Base-by-base conservation (phyloP, 306 rosid genomes). In the Vigna reflexopilosa region DNA sequence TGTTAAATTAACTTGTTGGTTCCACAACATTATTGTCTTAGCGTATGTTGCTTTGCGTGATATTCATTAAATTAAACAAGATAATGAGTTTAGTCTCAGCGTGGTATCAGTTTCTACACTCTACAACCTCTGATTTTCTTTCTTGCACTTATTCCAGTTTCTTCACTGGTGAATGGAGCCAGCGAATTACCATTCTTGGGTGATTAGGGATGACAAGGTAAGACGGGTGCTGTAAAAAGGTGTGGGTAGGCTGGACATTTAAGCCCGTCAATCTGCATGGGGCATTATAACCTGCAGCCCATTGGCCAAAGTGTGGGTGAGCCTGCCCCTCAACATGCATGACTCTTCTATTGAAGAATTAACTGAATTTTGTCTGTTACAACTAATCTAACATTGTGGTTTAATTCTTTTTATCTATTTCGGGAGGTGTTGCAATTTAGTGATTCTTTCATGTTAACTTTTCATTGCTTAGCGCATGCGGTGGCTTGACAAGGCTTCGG, bases 401-500 rank as follows among this genome's bases (percentile, higher is more conserved):
- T 66, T 67, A 19, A 67, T 45, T 56, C 58, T 26, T 28, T 26
- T 30, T 54, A 40, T 22, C 20, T 30, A 15, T 4, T 1, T 4
- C 49, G 30, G 47, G 65, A 42, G 59, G 24, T 40, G 74, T 64
- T 77, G 68, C 58, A 40, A 77, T 42, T 7, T 26, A 16, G n/a
- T 32, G 5, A 52, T 24, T 48, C 58, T 77, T 40, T 77, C 34
- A 67, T 12, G 14, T n/a, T 50, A 13, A 20, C 42, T 51, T 62
- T 36, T 22, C 48, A 24, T 54, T 42, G 56, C 47, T 66, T 10
- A 42, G 36, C 44, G 65, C 75, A 55, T 69, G 45, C 9, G 4
- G 49, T 44, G 13, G 77, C 63, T 48, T 70, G 76, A 47, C 52
- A 69, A 69, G 76, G 52, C 32, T 19, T 70, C 5, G 5, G 67